These are phyloP conservation scores for Fabrea salina DNA, from an alignment of 169 alveolate genomes.

Conservation along the genomic window DNA sequence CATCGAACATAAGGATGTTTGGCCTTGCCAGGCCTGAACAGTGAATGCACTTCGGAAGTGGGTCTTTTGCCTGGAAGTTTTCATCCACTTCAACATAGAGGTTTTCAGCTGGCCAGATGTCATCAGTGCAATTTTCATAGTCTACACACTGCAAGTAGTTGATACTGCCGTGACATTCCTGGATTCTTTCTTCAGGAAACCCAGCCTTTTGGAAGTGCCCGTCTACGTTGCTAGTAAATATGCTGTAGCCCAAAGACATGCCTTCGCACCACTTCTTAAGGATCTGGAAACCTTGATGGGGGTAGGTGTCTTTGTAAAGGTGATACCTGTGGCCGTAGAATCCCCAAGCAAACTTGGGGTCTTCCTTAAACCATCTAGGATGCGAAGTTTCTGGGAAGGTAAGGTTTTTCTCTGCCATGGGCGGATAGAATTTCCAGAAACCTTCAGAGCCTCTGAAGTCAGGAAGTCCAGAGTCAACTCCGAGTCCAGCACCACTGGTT, in stretches of 20 bases:
- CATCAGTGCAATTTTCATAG: constrained; percentile 27
- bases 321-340: constrained; percentile 64
- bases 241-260: constrained; percentile 29
- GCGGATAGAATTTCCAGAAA: constrained; percentile 45
- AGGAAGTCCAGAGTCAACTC: constrained; percentile 71
- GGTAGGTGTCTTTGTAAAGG: constrained; percentile 42
- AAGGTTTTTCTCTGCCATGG: constrained; percentile 30
- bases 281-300: constrained; percentile 55
- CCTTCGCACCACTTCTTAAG: constrained; percentile 10
- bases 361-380: constrained; percentile 44
- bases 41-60: constrained; percentile 48
- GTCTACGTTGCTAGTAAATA: constrained; percentile 66
- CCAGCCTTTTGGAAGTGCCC: constrained; percentile 60
- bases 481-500: constrained; percentile 76
- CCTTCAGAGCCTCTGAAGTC: constrained; percentile 67
- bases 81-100: constrained; percentile 22
- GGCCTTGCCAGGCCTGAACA: constrained; percentile 59
- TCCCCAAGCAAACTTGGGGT: constrained; percentile 60
- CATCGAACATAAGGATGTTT: constrained; percentile 63
- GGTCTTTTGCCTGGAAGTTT: constrained; percentile 34
- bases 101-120: constrained; percentile 6
- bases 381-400: constrained; percentile 50
- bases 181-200: constrained; percentile 39
- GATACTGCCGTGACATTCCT: constrained; percentile 66
- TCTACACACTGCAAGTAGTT: constrained; percentile 46